phyloP scores from a whole-genome alignment of 148 eudicot species.

The Rhododendron ovatum region DNA sequence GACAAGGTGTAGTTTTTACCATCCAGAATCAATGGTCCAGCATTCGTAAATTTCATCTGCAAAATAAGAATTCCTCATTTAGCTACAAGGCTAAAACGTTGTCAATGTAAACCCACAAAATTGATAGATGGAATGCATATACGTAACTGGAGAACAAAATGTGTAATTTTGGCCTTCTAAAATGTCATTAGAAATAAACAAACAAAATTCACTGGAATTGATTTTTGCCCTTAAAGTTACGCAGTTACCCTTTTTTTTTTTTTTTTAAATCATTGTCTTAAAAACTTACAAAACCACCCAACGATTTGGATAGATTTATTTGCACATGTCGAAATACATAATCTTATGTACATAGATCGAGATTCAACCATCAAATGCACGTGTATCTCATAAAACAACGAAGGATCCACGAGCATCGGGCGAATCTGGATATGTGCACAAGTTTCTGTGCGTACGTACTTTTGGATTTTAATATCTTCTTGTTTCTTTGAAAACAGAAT shows the following conservation, averaged over 20 bases:
- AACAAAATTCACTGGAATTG: neutral
- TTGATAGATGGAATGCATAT: neutral
- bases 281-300: neutral
- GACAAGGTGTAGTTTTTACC: slow-evolving; percentile 46
- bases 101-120: neutral
- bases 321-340: no score
- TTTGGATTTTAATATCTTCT: neutral
- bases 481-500: neutral
- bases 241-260: neutral
- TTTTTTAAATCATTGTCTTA: no score
- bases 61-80: neutral
- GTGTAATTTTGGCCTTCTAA: neutral
- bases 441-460: neutral
- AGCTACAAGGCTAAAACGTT: no score
- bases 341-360: neutral
- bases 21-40: slow-evolving; percentile 37
- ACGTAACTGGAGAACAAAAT: neutral
- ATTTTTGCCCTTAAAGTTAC: neutral
- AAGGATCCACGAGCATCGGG: neutral
- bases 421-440: neutral
- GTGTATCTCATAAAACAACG: no score
- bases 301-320: neutral
- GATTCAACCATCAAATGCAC: neutral
- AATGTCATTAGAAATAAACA: neutral
- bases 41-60: slow-evolving; percentile 35